Evolutionary conservation across 164 flowering plant genomes (phyloP).

Genomic region (Hamamelis virginiana): DNA sequence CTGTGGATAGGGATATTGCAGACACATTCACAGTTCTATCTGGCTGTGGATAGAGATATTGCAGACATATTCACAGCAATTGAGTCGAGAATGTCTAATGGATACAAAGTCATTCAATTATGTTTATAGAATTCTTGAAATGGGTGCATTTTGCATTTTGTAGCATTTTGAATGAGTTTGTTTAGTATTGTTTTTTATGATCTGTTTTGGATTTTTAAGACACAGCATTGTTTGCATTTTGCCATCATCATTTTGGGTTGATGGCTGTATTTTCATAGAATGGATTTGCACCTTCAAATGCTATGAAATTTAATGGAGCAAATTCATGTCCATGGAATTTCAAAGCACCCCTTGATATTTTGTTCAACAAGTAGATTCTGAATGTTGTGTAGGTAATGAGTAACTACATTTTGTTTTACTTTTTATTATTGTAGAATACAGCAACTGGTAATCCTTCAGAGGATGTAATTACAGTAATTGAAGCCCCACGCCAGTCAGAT

Average conservation of each 20-base stretch:
- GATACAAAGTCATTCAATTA: no score
- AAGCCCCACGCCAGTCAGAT: slow-evolving; percentile 97
- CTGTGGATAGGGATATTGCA: no score
- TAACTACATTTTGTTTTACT: not conserved
- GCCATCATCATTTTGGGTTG: not conserved
- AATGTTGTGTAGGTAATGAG: not conserved
- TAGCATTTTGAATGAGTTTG: not conserved
- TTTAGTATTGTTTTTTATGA: not conserved
- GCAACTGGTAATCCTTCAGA: slow-evolving; percentile 30
- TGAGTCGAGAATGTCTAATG: no score
- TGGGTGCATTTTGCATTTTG: no score
- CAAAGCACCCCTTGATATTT: not conserved
- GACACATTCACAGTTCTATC: no score
- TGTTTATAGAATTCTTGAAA: no score
- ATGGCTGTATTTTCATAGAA: not conserved
- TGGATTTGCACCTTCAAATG: not conserved
- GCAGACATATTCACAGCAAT: no score
- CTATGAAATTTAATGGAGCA: not conserved
- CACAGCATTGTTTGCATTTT: not conserved
- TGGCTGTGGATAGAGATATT: no score
- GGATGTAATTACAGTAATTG: slow-evolving; percentile 74
- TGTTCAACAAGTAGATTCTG: not conserved
- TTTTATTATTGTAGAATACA: slow-evolving; percentile 37
- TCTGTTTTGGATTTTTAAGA: not conserved
- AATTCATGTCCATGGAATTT: not conserved